Conservation (phyloP, 306 rosid genomes). For the Cucumis melo region DNA sequence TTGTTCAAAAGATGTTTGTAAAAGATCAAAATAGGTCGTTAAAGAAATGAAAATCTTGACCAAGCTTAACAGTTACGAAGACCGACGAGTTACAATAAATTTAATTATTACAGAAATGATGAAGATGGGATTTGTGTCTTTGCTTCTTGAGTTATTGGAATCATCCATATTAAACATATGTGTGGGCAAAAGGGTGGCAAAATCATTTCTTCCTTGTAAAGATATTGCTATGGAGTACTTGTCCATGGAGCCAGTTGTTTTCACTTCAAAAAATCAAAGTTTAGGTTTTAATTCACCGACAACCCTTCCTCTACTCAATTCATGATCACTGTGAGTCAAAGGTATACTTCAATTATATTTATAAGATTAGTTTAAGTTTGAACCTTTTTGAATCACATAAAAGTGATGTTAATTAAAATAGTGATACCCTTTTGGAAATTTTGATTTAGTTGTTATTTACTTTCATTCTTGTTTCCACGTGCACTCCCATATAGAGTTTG, state of each 20-base stretch:
- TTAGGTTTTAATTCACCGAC: slow-evolving; percentile 3
- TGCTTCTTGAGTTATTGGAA: slow-evolving; percentile 37
- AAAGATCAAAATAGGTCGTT: slow-evolving; percentile 48
- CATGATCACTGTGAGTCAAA: slow-evolving; percentile 27
- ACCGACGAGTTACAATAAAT: background rate
- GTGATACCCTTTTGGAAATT: background rate
- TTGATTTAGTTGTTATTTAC: too few relatives aligned
- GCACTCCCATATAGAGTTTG: too few relatives aligned
- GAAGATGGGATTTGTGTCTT: slow-evolving; percentile 43
- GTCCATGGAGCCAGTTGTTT: slow-evolving; percentile 1
- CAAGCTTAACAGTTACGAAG: too few relatives aligned
- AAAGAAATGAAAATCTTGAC: background rate
- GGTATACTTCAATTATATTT: slow-evolving; percentile 16
- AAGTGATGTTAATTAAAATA: background rate
- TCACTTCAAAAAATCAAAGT: slow-evolving; percentile 6
- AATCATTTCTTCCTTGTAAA: slow-evolving; percentile 37
- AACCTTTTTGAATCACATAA: background rate
- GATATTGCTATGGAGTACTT: slow-evolving; percentile 1
- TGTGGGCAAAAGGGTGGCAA: slow-evolving; percentile 19
- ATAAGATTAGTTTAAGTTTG: background rate
- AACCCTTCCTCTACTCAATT: background rate
- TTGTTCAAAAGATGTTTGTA: slow-evolving; percentile 32
- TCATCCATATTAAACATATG: slow-evolving; percentile 50
- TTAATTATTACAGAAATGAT: slow-evolving; percentile 27
- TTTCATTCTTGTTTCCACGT: too few relatives aligned